phyloP scores from a whole-genome alignment of 441 rosid genomes.

The Gossypium laxum region DNA sequence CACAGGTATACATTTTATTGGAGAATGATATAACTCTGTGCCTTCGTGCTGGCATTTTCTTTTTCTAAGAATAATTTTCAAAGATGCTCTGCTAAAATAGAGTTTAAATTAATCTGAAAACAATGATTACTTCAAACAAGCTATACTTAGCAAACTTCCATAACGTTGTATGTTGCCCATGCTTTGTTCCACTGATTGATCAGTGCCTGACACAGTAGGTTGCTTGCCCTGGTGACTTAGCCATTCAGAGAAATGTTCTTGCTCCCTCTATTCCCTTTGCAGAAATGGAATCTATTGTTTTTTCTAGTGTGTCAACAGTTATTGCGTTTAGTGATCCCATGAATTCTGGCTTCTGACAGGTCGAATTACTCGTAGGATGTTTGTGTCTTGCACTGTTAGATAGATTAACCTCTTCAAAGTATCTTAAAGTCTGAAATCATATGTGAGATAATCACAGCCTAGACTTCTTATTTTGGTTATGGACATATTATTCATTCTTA shows the following conservation, averaged over 20 bases:
- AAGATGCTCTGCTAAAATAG: neutral
- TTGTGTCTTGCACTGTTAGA: neutral
- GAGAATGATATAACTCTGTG: neutral
- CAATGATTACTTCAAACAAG: neutral
- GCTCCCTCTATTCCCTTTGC: neutral
- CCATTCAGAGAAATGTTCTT: neutral
- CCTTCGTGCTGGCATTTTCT: neutral
- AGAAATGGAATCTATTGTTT: neutral
- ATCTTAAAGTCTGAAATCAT: neutral
- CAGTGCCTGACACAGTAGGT: neutral
- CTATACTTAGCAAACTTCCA: neutral
- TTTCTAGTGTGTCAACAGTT: neutral
- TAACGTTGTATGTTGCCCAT: no score
- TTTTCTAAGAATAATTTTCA: neutral
- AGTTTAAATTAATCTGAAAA: neutral
- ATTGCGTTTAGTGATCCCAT: neutral
- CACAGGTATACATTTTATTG: constrained; percentile 31
- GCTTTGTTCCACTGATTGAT: neutral
- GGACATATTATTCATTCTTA: no score
- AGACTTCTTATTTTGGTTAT: neutral
- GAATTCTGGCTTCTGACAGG: neutral
- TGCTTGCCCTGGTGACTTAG: neutral
- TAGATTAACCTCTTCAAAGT: neutral
- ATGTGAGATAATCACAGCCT: neutral
- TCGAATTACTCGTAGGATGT: neutral